Conservation (phyloP, 768 basidiomycete species). For the Lepiota venenata region DNA sequence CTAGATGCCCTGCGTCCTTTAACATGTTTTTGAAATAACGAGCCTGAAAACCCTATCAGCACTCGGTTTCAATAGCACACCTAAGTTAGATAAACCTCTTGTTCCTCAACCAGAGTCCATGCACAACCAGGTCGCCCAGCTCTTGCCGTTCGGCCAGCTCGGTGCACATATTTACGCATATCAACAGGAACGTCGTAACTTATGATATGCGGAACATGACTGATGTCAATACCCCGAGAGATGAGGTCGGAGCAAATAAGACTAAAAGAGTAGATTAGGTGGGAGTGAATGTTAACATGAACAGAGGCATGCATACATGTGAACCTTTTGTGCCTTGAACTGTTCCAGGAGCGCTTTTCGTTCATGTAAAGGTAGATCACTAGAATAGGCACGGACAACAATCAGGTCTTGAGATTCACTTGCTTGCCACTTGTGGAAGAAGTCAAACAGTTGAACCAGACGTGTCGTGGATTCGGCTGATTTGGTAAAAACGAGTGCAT, state of each 20-base stretch:
- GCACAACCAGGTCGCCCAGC: slow-evolving; percentile 87
- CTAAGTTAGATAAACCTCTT: slow-evolving; percentile 53
- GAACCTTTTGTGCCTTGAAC: slow-evolving; percentile 78
- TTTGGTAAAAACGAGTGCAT: slow-evolving; percentile 94
- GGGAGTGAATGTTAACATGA: background rate
- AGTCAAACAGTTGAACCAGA: slow-evolving; percentile 76
- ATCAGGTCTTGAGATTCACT: slow-evolving; percentile 23
- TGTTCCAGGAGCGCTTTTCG: slow-evolving; percentile 74
- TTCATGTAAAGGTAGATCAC: slow-evolving; percentile 72
- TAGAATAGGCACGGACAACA: slow-evolving; percentile 76
- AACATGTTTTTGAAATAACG: slow-evolving; percentile 87
- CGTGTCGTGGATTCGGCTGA: slow-evolving; percentile 87
- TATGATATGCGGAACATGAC: slow-evolving; percentile 87
- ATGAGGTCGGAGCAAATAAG: slow-evolving; percentile 96
- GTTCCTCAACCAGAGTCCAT: slow-evolving; percentile 95
- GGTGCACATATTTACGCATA: slow-evolving; percentile 97
- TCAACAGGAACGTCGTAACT: slow-evolving; percentile 97
- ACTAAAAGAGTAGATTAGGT: slow-evolving; percentile 35
- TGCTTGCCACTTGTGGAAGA: slow-evolving; percentile 53
- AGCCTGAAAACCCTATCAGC: slow-evolving; percentile 45
- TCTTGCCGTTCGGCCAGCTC: slow-evolving; percentile 93
- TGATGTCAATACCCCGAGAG: slow-evolving; percentile 94
- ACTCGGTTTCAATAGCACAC: background rate
- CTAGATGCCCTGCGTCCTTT: slow-evolving; percentile 64
- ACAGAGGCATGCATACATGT: slow-evolving; percentile 56